Evolutionary conservation across 2,329 filamentous ascomycete species (phyloP).

Genomic region (Fusarium graminum): DNA sequence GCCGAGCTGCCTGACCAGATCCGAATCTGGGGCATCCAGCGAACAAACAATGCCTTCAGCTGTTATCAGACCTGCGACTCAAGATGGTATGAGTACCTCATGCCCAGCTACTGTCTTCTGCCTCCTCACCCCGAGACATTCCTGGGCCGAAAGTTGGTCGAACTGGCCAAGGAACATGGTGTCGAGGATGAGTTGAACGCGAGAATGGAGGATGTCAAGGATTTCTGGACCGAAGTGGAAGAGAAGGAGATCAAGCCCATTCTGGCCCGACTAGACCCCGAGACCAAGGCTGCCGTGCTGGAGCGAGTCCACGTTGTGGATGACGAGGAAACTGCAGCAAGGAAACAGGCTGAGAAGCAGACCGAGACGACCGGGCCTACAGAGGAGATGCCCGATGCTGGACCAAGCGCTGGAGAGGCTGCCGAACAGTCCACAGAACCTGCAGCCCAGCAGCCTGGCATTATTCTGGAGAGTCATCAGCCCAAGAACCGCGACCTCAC

Average conservation of each 20-base stretch:
- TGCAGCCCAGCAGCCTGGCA: conserved; percentile 42
- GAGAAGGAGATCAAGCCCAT: conserved; percentile 83
- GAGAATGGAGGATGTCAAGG: conserved; percentile 80
- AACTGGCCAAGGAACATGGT: conserved; percentile 79
- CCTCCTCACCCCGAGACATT: conserved; percentile 92
- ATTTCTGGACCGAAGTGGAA: conserved; percentile 87
- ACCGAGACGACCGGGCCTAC: conserved; percentile 35
- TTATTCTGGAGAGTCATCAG: conserved; percentile 51
- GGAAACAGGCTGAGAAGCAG: conserved; percentile 40
- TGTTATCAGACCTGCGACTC: conserved; percentile 96
- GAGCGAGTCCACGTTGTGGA: conserved; percentile 67
- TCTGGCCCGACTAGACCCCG: conserved; percentile 71
- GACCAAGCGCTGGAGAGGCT: conserved; percentile 32
- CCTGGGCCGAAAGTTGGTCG: conserved; percentile 84
- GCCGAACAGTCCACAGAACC: conserved; percentile 38
- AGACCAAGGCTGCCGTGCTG: conserved; percentile 72
- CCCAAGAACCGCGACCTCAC: conserved; percentile 59
- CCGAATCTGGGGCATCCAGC: conserved; percentile 91
- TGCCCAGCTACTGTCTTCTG: conserved; percentile 92
- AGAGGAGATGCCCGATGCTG: conserved; percentile 44
- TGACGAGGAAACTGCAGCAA: conserved; percentile 46
- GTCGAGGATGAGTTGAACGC: conserved; percentile 76
- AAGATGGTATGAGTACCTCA: conserved; percentile 95
- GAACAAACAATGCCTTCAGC: conserved; percentile 91
- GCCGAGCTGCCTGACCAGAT: conserved; percentile 87